phyloP scores from a whole-genome alignment of 2,329 filamentous ascomycete species.

The Hortaea werneckii region DNA sequence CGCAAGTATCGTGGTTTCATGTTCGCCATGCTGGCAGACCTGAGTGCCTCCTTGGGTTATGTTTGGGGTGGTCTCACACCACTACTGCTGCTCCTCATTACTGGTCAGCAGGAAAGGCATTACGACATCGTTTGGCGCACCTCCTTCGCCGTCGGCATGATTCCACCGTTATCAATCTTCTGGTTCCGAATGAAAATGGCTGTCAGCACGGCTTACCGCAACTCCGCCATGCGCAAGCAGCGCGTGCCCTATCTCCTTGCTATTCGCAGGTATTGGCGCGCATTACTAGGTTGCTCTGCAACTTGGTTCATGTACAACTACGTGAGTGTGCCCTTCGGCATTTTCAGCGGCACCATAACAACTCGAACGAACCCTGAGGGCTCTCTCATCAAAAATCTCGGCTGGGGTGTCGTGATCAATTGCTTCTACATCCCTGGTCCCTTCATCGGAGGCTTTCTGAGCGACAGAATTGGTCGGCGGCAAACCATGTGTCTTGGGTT shows the following conservation, averaged over 20 bases:
- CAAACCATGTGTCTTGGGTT: constrained; percentile 44
- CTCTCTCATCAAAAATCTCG: background rate
- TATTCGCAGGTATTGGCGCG: no score
- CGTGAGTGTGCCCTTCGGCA: constrained; percentile 21
- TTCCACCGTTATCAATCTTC: no score
- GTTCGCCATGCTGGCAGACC: constrained; percentile 38
- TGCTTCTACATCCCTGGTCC: constrained; percentile 34
- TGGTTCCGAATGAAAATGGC: no score
- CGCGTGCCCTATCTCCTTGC: no score
- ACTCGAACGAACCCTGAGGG: constrained; percentile 25
- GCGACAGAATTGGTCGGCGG: constrained; percentile 39
- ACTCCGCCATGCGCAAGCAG: no score
- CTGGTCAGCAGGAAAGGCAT: no score
- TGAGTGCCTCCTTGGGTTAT: constrained; percentile 47
- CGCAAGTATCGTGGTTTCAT: constrained; percentile 41
- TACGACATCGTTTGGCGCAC: no score
- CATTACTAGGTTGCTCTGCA: no score
- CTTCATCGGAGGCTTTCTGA: constrained; percentile 40
- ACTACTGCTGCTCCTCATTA: no score
- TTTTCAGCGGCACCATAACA: constrained; percentile 33
- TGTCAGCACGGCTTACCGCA: no score
- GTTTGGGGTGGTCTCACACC: constrained; percentile 18
- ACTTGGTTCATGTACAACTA: constrained; percentile 4
- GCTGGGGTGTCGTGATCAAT: no score
- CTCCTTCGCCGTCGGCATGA: no score